Evolutionary conservation across 2,329 filamentous ascomycete genomes (phyloP), one percentile per base, ranked within the genome.

Genomic region (Aspergillus pseudoglaucus): DNA sequence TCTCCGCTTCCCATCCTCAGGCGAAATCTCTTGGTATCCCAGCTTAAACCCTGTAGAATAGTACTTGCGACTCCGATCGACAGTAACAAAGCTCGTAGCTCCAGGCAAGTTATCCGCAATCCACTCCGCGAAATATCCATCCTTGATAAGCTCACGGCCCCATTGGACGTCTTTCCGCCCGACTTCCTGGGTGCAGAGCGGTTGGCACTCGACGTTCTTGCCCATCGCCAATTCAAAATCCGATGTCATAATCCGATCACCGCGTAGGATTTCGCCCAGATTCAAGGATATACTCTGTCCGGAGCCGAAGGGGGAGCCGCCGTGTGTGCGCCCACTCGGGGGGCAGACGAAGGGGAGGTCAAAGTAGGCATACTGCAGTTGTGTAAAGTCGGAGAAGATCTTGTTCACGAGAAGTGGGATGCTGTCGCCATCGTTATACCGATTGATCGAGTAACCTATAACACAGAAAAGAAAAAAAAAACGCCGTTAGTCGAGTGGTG

Each of bases 321-420:
- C 76, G 56, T 81, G 80, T 53, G 74, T 77, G 52, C 80, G 76
- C 44, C 87, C 87, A 7, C 83, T 87, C 1, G 87, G 85, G 9
- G 87, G 86, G 62, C 88, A 94, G 46, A 91, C 86, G 65, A 94
- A 95, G 6, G 89, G 88, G 1, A 94, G 82, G 59, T 93, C 87
- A 65, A 85, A 87, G 73, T 91, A 95, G 57, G 88, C 88, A 79
- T 90, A 94, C 67, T 94, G 88, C n/a, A 95, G 75, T 65, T 93
- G 85, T 6, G 87, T 93, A 60, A 87, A 84, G 69, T 94, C 89
- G 47, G 88, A 94, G 69, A 90, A 94, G 59, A 90, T 84, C 68
- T 95, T 95, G 74, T 95, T 95, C 55, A 93, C 87, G 47, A 91
- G 82, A n/a, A 95, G 76, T 1, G 89, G 88, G 35, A 95, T 85